phyloP scores from a whole-genome alignment of 805 yeast species.

The Myxozyma monticola region DNA sequence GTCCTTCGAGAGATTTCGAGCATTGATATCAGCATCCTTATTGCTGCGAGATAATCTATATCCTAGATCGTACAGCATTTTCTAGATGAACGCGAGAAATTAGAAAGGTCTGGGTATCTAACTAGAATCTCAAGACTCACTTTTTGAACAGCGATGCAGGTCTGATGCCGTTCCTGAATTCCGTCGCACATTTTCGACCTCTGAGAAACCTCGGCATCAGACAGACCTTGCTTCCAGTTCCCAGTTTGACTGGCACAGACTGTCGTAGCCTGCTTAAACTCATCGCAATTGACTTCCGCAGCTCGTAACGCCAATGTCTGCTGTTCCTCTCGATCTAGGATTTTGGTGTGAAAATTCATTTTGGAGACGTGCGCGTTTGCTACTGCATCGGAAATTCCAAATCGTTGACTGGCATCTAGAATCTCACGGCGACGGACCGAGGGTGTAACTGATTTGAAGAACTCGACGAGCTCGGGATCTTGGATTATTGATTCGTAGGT shows the following conservation, averaged over 20 bases:
- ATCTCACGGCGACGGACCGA: conserved; percentile 6
- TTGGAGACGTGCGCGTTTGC: not conserved
- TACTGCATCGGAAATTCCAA: conserved; percentile 6
- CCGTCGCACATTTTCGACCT: too few species aligned
- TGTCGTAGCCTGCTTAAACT: not conserved
- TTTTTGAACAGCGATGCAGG: too few species aligned
- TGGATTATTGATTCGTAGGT: conserved; percentile 4
- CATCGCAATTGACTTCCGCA: conserved; percentile 13
- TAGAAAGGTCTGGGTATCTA: too few species aligned
- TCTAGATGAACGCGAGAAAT: too few species aligned
- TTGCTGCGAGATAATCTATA: conserved; percentile 5
- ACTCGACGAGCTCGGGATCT: conserved; percentile 14
- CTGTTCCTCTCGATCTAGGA: conserved; percentile 1
- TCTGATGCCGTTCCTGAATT: too few species aligned
- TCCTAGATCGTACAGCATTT: conserved; percentile 18
- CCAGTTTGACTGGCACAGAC: not conserved
- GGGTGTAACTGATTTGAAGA: conserved; percentile 17
- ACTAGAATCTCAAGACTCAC: not conserved
- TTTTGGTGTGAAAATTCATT: conserved; percentile 1
- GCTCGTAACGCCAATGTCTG: not conserved
- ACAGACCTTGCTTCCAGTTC: too few species aligned
- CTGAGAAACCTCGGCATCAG: too few species aligned
- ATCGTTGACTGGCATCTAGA: not conserved
- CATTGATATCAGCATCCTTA: not conserved
- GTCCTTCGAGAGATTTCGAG: not conserved